A percentile compares a stretch with the other conserved stretches of the same genome.
Conservation (phyloP, 1,284 basidiomycete species). For the Phaffia rhodozyma region DNA sequence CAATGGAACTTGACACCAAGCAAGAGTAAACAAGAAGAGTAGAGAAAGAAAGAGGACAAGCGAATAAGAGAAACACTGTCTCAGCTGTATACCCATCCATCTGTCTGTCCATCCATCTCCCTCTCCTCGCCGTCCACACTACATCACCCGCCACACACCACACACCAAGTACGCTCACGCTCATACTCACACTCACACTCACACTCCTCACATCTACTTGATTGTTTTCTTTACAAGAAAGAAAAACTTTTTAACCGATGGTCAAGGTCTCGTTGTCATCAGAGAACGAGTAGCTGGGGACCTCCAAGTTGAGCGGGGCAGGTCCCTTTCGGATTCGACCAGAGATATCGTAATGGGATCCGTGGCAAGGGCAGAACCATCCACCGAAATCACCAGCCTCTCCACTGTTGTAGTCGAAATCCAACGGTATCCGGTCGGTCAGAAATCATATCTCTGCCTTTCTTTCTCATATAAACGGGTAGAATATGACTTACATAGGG, state of each 20-base stretch:
- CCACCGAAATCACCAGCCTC: conserved; percentile 97
- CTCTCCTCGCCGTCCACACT: not conserved
- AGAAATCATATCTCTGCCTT: not conserved
- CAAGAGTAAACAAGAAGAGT: not conserved
- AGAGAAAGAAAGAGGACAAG: not conserved
- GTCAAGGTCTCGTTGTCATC: conserved; percentile 47
- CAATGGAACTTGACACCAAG: too few species aligned
- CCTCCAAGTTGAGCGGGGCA: conserved; percentile 92
- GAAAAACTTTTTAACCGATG: conserved; percentile 14
- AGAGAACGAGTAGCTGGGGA: conserved; percentile 75
- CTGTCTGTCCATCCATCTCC: not conserved
- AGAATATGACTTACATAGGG: conserved; percentile 49
- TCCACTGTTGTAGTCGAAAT: conserved; percentile 35
- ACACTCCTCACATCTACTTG: too few species aligned
- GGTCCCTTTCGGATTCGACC: conserved; percentile 87
- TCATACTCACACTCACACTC: not conserved
- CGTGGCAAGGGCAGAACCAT: conserved; percentile 98
- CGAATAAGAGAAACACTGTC: too few species aligned
- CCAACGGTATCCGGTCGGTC: not conserved
- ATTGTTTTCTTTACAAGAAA: not conserved
- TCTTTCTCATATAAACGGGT: not conserved
- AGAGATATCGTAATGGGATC: conserved; percentile 96
- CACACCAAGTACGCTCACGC: not conserved
- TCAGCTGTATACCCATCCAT: not conserved
- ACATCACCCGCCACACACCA: not conserved